A percentile compares a stretch with the other conserved stretches of the same genome.
These are phyloP conservation scores for Camellia granthamiana DNA, from an alignment of 148 eudicot genomes.

Conservation along the genomic window DNA sequence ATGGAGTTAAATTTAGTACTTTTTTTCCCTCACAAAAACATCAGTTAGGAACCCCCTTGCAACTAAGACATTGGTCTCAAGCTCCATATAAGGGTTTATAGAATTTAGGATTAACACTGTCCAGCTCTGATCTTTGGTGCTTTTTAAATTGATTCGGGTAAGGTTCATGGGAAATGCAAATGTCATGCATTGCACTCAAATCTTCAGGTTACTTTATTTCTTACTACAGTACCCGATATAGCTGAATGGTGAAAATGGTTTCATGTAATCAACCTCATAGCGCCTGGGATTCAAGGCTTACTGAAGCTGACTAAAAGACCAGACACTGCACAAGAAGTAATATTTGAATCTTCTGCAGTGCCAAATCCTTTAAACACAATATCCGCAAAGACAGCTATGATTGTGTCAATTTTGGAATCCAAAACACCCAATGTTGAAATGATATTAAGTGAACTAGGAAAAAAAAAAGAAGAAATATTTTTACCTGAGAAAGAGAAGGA, in stretches of 20 bases:
- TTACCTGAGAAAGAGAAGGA: conserved; percentile 83
- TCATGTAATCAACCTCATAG: neutral
- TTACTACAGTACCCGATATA: neutral
- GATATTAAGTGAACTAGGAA: neutral
- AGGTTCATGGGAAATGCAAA: neutral
- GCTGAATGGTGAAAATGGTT: neutral
- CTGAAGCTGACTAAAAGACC: neutral
- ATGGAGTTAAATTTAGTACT: neutral
- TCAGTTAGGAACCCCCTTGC: neutral
- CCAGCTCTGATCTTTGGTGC: neutral
- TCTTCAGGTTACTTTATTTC: neutral
- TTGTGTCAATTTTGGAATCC: neutral
- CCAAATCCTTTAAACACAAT: neutral
- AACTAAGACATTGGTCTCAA: neutral
- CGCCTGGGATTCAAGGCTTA: neutral
- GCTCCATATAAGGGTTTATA: neutral
- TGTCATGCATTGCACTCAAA: conserved; percentile 8
- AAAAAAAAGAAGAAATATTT: neutral
- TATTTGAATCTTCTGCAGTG: neutral
- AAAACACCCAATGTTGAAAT: neutral
- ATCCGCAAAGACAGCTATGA: neutral
- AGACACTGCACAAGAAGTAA: neutral
- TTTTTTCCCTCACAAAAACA: neutral
- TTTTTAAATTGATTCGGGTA: neutral
- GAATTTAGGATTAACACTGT: neutral